phyloP scores from a whole-genome alignment of 179 eudicot genomes.

The Beta macrorhiza region DNA sequence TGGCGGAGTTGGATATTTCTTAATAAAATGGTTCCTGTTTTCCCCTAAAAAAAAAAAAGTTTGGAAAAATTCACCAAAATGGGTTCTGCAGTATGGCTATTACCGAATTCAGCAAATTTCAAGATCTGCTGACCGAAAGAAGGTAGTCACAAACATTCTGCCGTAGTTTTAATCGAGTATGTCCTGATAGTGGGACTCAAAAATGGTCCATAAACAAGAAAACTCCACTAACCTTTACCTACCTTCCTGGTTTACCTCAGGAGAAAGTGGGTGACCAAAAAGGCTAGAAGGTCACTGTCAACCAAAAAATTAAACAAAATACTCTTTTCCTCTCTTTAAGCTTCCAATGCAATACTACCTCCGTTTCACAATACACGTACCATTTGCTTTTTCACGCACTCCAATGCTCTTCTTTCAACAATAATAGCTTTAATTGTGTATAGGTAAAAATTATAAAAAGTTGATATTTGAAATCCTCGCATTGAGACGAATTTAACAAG shows the following conservation, averaged over 20 bases:
- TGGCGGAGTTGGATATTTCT: no score
- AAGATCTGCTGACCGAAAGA: neutral
- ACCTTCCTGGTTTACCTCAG: neutral
- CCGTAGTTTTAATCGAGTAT: conserved; percentile 1
- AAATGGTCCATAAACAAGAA: neutral
- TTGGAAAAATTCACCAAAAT: neutral
- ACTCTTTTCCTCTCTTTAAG: no score
- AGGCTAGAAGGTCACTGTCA: conserved; percentile 7
- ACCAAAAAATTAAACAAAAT: neutral
- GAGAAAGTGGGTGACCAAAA: neutral
- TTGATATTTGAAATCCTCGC: no score
- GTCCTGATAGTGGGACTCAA: conserved; percentile 13
- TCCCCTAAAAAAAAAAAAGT: no score
- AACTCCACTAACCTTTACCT: conserved; percentile 2
- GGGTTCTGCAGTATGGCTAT: neutral
- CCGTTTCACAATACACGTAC: no score
- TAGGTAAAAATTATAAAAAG: no score
- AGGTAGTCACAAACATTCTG: neutral
- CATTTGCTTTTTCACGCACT: no score
- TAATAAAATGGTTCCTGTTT: no score
- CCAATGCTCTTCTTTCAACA: no score
- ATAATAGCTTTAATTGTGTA: no score
- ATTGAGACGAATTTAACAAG: no score
- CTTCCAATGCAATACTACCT: no score
- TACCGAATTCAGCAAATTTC: neutral